Conservation (phyloP, 129 eudicot genomes). For the Helianthus tuberosus region DNA sequence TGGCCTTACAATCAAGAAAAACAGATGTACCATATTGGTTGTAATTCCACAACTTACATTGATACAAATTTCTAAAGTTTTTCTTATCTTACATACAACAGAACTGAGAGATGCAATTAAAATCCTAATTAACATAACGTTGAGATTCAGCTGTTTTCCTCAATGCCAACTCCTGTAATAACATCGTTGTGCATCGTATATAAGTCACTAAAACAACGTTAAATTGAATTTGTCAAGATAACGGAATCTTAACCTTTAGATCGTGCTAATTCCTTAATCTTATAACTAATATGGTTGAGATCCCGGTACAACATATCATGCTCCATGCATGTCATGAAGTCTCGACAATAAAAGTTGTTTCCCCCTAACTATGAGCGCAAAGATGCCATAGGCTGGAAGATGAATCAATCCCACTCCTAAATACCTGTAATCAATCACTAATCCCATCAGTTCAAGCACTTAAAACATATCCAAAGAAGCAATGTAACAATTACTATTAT, state of each 20-base stretch:
- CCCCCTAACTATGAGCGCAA: slow-evolving; percentile 49
- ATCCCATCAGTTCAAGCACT: slow-evolving; percentile 6
- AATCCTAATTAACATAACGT: slow-evolving; percentile 15
- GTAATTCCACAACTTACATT: neutral
- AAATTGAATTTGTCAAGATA: slow-evolving; percentile 3
- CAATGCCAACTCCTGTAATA: slow-evolving; percentile 14
- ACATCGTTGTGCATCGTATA: neutral
- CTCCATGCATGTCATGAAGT: slow-evolving; percentile 29
- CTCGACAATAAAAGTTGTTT: slow-evolving; percentile 64
- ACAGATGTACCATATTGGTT: slow-evolving; percentile 8
- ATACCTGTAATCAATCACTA: slow-evolving; percentile 62
- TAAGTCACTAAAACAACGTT: neutral
- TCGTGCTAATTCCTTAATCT: slow-evolving; percentile 9
- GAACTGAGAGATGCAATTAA: neutral
- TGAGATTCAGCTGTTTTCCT: slow-evolving; percentile 8
- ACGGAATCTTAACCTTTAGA: slow-evolving; percentile 30
- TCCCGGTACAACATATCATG: slow-evolving; percentile 29
- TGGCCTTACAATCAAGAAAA: neutral
- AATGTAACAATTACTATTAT: neutral
- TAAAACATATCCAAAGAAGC: neutral
- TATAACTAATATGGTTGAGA: slow-evolving; percentile 8
- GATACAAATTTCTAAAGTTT: neutral
- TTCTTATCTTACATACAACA: slow-evolving; percentile 15
- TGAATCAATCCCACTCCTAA: slow-evolving; percentile 65
- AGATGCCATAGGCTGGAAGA: slow-evolving; percentile 73